A percentile compares a stretch with the other conserved stretches of the same genome.
These are phyloP conservation scores for Ogataea hybrid DNA, from an alignment of 1,139 yeast species.

Conservation along the genomic window DNA sequence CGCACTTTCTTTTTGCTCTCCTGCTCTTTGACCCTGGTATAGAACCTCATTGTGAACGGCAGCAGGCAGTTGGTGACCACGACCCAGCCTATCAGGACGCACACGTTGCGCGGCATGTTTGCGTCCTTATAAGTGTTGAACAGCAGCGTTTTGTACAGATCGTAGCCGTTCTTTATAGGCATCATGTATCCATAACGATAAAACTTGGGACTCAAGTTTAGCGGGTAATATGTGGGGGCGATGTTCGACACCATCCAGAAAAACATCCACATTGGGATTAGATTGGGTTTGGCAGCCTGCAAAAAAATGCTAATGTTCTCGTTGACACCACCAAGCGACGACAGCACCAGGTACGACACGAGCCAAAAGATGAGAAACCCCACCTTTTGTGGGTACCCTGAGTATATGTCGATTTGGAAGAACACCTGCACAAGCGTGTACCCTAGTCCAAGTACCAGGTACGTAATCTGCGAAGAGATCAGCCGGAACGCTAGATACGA, in stretches of 20 bases:
- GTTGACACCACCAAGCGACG: constrained; percentile 62
- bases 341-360: constrained; percentile 55
- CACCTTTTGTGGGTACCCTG: constrained; percentile 48
- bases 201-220: constrained; percentile 50
- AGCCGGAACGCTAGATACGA: constrained; percentile 52
- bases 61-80: constrained; percentile 44
- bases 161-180: constrained; percentile 62
- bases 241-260: constrained; percentile 59
- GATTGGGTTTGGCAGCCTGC: constrained; percentile 45
- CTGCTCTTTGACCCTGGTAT: constrained; percentile 13
- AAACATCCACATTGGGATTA: constrained; percentile 61
- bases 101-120: constrained; percentile 55
- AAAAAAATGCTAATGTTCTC: constrained; percentile 54
- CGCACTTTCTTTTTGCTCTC: constrained; percentile 12
- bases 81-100: constrained; percentile 58
- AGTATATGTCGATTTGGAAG: constrained; percentile 52
- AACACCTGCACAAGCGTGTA: constrained; percentile 60
- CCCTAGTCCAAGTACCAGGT: constrained; percentile 51
- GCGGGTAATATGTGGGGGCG: constrained; percentile 59
- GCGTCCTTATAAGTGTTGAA: constrained; percentile 52
- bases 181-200: constrained; percentile 64
- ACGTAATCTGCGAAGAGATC: constrained; percentile 44
- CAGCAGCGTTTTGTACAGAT: constrained; percentile 54
- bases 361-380: constrained; percentile 70
- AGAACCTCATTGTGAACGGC: constrained; percentile 40